phyloP scores from a whole-genome alignment of 202 grass and related monocot genomes.

The Bolboschoenoplectus hybrid region DNA sequence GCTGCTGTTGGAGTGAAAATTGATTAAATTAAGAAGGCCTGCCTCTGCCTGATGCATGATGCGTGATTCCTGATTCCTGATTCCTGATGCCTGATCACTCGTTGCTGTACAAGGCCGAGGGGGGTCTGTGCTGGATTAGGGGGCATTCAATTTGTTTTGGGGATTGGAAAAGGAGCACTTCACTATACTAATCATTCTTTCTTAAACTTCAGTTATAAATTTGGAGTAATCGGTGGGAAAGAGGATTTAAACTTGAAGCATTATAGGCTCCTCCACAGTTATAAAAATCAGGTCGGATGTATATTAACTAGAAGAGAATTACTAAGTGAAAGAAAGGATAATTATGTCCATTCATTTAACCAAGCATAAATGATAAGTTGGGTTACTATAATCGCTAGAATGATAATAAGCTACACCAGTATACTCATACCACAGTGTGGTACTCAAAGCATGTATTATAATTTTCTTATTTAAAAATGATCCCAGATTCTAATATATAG shows the following conservation, averaged over 20 bases:
- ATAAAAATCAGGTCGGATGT: not conserved
- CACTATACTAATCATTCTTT: not conserved
- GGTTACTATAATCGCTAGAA: no score
- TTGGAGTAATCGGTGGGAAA: not conserved
- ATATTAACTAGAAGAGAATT: not conserved
- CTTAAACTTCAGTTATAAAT: not conserved
- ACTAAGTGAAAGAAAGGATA: not conserved
- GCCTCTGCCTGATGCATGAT: not conserved
- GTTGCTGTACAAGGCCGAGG: not conserved
- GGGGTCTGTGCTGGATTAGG: not conserved
- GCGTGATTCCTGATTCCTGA: not conserved
- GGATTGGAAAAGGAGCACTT: not conserved
- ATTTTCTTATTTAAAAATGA: no score
- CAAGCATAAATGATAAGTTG: not conserved
- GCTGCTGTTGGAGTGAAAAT: not conserved
- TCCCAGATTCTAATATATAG: no score
- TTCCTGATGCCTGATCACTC: not conserved
- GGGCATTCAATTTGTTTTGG: not conserved
- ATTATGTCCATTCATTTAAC: not conserved
- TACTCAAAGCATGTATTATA: no score
- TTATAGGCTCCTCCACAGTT: not conserved
- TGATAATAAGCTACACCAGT: no score
- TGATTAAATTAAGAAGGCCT: no score
- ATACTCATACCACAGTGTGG: no score
- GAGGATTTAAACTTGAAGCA: constrained; percentile 1